Conservation (phyloP, 345 rosid species). For the Salix koriyanagi region DNA sequence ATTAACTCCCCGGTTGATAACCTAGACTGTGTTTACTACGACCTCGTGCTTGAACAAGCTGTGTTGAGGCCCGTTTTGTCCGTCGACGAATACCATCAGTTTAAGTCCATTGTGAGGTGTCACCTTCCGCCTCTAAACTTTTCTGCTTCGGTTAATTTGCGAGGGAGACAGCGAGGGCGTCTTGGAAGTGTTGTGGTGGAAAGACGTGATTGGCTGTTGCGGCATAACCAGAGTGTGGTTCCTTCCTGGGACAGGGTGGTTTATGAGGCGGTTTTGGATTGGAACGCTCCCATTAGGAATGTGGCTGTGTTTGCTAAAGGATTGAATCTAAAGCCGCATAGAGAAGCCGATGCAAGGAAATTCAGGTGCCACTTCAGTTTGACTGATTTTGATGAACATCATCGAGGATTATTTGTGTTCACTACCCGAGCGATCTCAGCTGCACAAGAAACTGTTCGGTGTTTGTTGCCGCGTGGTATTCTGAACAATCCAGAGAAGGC, state of each 20-base stretch:
- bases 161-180: slow-evolving; percentile 10
- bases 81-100: slow-evolving; percentile 47
- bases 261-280: slow-evolving; percentile 71
- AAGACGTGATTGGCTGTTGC: slow-evolving; percentile 7
- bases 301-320: slow-evolving; percentile 84
- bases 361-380: slow-evolving; percentile 72
- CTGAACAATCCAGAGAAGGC: slow-evolving; percentile 44
- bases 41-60: slow-evolving; percentile 8
- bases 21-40: slow-evolving; percentile 61
- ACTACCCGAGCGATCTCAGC: slow-evolving; percentile 61
- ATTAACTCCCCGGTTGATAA: slow-evolving; percentile 20
- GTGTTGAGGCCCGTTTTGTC: slow-evolving; percentile 41
- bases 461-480: slow-evolving; percentile 64
- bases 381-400: slow-evolving; percentile 31
- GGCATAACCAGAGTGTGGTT: slow-evolving; percentile 34
- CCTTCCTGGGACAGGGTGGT: slow-evolving; percentile 67
- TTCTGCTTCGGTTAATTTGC: slow-evolving; percentile 55
- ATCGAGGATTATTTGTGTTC: slow-evolving; percentile 24
- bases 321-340: slow-evolving; percentile 81
- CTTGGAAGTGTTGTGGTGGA: slow-evolving; percentile 28
- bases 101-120: slow-evolving; percentile 64
- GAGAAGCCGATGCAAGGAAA: slow-evolving; percentile 52
- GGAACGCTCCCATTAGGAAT: slow-evolving; percentile 24
- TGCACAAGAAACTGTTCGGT: slow-evolving; percentile 91
- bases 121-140: slow-evolving; percentile 57